A percentile compares a stretch with the other conserved stretches of the same genome.
phyloP scores from a whole-genome alignment of 148 eudicot species.

The Amaranthus hypochondriacus region DNA sequence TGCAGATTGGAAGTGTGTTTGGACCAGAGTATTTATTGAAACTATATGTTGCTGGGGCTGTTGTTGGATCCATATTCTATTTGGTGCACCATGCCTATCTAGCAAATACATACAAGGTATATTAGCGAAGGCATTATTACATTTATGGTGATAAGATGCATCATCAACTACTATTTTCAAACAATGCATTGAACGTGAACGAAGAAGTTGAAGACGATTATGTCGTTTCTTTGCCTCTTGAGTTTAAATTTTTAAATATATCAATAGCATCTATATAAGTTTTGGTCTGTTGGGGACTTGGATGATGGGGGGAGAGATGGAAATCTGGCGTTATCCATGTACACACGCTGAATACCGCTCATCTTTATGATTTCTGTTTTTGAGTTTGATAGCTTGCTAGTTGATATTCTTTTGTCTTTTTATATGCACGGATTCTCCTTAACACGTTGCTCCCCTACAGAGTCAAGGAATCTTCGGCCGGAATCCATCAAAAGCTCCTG shows the following conservation, averaged over 20 bases:
- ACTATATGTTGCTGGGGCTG: constrained; percentile 75
- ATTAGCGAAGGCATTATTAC: not conserved
- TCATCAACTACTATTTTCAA: not conserved
- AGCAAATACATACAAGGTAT: constrained; percentile 46
- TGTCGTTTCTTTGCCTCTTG: not conserved
- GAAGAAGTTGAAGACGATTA: constrained; percentile 5
- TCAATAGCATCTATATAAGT: too few relatives aligned
- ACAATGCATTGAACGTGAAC: not conserved
- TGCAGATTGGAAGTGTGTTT: constrained; percentile 60
- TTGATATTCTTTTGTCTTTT: not conserved
- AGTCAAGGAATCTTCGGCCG: constrained; percentile 23
- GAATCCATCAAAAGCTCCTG: constrained; percentile 53
- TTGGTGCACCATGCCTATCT: constrained; percentile 64
- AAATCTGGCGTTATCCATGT: not conserved
- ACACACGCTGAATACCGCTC: not conserved
- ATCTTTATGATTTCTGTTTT: not conserved
- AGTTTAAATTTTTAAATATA: not conserved
- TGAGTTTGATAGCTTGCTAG: not conserved
- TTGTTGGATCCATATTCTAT: constrained; percentile 72
- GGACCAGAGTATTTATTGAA: constrained; percentile 71
- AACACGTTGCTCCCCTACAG: constrained; percentile 31
- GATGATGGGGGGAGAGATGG: not conserved
- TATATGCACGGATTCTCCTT: constrained; percentile 7
- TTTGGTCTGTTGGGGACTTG: not conserved
- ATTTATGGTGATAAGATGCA: constrained; percentile 2